Evolutionary conservation across 495 filamentous ascomycete genomes (phyloP).

Genomic region (Bryoglossum gracile): DNA sequence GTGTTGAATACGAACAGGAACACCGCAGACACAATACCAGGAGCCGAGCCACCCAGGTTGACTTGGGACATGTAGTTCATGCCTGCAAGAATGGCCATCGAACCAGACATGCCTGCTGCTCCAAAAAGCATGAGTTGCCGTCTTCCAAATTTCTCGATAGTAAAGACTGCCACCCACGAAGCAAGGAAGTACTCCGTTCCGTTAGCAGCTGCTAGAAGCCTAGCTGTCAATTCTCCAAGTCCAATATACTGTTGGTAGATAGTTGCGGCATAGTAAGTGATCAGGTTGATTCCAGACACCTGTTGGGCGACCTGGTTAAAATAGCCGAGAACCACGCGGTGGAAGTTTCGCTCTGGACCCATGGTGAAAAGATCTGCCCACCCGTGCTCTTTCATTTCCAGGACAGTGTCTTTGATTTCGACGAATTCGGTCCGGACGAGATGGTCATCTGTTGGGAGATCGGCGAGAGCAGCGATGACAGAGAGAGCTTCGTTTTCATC

Average conservation of each 20-base stretch:
- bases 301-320: constrained; percentile 54
- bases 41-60: constrained; percentile 28
- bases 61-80: constrained; percentile 26
- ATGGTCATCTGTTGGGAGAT: constrained; percentile 42
- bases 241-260: constrained; percentile 52
- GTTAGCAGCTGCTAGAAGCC: constrained; percentile 63
- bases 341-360: constrained; percentile 65
- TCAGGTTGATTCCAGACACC: constrained; percentile 69
- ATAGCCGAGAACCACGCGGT: constrained; percentile 62
- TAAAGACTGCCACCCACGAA: constrained; percentile 63
- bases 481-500: constrained; percentile 57
- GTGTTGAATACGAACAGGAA: constrained; percentile 69
- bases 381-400: constrained; percentile 59
- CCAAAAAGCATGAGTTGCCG: constrained; percentile 67
- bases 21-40: constrained; percentile 40
- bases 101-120: constrained; percentile 55
- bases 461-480: constrained; percentile 52
- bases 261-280: constrained; percentile 65
- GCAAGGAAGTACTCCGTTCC: constrained; percentile 71
- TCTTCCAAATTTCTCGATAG: constrained; percentile 62
- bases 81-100: constrained; percentile 61
- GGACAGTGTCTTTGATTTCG: constrained; percentile 68
- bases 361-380: constrained; percentile 67
- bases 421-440: constrained; percentile 57
- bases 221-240: constrained; percentile 43